phyloP scores from a whole-genome alignment of 2,329 filamentous ascomycete genomes.

The Geosmithia flava region DNA sequence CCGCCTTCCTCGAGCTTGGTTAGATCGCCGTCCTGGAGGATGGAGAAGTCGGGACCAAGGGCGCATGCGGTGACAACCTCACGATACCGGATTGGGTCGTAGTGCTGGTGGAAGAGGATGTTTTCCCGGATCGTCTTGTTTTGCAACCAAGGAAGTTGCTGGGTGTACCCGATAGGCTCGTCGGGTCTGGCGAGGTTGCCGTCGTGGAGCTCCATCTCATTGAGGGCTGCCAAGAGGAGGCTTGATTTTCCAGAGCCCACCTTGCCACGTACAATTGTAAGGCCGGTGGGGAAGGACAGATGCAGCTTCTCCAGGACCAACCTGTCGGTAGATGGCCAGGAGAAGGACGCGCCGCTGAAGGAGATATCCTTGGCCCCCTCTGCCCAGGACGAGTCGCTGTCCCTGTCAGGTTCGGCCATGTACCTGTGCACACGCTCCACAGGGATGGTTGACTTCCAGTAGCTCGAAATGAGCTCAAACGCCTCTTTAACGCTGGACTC shows the following conservation, averaged over 20 bases:
- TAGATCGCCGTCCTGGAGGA: conserved; percentile 43
- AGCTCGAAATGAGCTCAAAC: conserved; percentile 60
- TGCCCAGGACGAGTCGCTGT: conserved; percentile 28
- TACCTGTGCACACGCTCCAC: conserved; percentile 73
- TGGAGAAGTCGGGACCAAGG: conserved; percentile 39
- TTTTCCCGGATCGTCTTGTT: conserved; percentile 55
- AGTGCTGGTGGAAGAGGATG: conserved; percentile 47
- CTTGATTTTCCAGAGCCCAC: conserved; percentile 52
- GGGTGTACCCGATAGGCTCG: conserved; percentile 40
- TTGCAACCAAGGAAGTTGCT: conserved; percentile 53
- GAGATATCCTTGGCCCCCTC: conserved; percentile 25
- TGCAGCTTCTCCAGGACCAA: conserved; percentile 35
- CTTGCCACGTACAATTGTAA: conserved; percentile 45
- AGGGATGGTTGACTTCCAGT: conserved; percentile 75
- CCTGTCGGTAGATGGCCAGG: conserved; percentile 59
- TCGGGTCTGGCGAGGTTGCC: conserved; percentile 32
- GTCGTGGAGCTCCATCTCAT: conserved; percentile 54
- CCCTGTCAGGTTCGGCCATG: conserved; percentile 75
- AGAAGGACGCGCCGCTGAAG: conserved; percentile 57
- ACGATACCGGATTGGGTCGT: conserved; percentile 42
- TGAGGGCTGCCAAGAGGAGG: conserved; percentile 44
- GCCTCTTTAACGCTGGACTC: conserved; percentile 63
- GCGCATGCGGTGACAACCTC: conserved; percentile 50
- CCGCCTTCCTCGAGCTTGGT: conserved; percentile 51
- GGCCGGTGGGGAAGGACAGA: conserved; percentile 31